phyloP scores from a whole-genome alignment of 257 asterid species.

The Nicotiana tomentosiformis region DNA sequence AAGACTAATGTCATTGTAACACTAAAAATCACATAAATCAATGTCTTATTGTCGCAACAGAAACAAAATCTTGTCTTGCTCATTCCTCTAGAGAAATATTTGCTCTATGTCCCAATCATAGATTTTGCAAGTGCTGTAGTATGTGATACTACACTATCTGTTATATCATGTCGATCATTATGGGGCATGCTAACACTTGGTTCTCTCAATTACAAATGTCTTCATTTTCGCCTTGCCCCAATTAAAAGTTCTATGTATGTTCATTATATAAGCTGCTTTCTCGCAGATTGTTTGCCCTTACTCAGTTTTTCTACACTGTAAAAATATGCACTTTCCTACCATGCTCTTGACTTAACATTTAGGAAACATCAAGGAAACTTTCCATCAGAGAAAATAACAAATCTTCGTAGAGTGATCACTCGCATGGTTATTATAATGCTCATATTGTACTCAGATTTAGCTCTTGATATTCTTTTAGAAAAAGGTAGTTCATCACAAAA shows the following conservation, averaged over 20 bases:
- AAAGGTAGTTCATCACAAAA: neutral
- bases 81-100: neutral
- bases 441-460: neutral
- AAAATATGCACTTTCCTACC: neutral
- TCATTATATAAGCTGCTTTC: neutral
- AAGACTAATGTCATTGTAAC: neutral
- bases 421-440: neutral
- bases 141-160: neutral
- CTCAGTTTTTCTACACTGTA: neutral
- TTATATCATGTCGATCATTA: neutral
- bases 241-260: neutral
- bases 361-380: neutral
- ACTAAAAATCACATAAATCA: neutral
- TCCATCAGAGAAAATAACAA: neutral
- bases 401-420: neutral
- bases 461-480: neutral
- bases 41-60: neutral
- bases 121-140: neutral
- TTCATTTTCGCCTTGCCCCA: neutral
- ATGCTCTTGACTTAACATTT: neutral
- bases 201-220: neutral
- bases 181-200: neutral
- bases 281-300: neutral
- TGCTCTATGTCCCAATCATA: neutral
- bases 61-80: neutral